Percentiles rank a stretch among this genome's conserved stretches.
Conservation (phyloP, 139 green algal species). For the Protoeuglena noctilucae region DNA sequence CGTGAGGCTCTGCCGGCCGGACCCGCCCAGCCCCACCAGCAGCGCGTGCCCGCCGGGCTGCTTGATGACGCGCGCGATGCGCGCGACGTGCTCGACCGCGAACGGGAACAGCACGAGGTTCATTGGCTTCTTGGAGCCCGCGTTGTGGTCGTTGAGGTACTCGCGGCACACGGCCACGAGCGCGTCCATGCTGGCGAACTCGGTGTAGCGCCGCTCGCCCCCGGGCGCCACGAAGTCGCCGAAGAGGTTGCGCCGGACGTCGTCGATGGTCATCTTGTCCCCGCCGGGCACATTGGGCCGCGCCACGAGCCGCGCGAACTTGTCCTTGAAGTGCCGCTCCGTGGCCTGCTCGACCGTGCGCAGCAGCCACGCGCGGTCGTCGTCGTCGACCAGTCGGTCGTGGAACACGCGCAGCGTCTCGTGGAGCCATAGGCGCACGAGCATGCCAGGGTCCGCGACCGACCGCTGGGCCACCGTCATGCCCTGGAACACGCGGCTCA, state of each 20-base stretch:
- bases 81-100: conserved; percentile 49
- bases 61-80: conserved; percentile 47
- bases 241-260: conserved; percentile 42
- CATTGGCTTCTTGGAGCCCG: conserved; percentile 53
- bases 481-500: conserved; percentile 21
- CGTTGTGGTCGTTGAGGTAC: conserved; percentile 54
- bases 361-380: conserved; percentile 23
- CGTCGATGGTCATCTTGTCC: not conserved
- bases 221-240: conserved; percentile 59
- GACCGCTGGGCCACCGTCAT: not conserved
- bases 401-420: conserved; percentile 27
- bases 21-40: conserved; percentile 54
- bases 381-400: conserved; percentile 25
- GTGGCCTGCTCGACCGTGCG: conserved; percentile 16
- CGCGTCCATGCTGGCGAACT: conserved; percentile 15
- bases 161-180: conserved; percentile 29
- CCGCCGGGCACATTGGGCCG: not conserved
- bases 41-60: conserved; percentile 47
- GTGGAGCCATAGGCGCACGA: conserved; percentile 32
- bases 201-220: conserved; percentile 26
- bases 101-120: conserved; percentile 55
- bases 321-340: conserved; percentile 58
- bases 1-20: conserved; percentile 43
- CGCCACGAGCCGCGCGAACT: conserved; percentile 26
- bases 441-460: conserved; percentile 9